Evolutionary conservation across 352 stramenopile species (phyloP), one percentile per base, ranked within the genome.

Genomic region (Globisporangium heterothallicum): DNA sequence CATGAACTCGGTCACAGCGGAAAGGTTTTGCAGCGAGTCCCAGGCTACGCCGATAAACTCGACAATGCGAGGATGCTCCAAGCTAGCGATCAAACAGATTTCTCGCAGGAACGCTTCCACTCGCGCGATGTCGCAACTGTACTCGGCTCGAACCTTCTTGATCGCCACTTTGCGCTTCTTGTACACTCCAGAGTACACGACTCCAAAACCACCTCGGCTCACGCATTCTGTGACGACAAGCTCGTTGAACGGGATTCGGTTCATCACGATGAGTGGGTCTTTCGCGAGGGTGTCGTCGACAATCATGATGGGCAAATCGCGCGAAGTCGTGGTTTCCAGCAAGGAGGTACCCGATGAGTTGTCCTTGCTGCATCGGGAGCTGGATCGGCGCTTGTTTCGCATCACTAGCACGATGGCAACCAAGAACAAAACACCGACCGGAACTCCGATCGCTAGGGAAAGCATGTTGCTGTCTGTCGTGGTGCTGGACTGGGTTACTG

Each of bases 31-130:
- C 24, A 59, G 26, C 14, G 52, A 40, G 16, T 47, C 45, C 52
- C 52, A 59, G 21, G 52, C 40, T 10, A 59, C 35, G 16, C 52
- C 52, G 5, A 59, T 42, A 59, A 59, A 53, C 7, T 0, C 9
- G 19, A 59, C 52, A 35, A 59, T 45, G 18, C 40, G 40, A 9
- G 26, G 40, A n/a, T 59, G 55, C 1, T 54, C 38, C 13, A 71
- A 38, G 9, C 49, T 62, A 21, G 63, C 55, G 21, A 71, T 58
- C 6, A 71, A 51, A 4, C 34, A 47, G 21, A 68, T 68, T 42
- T 71, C 63, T 5, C 57, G 38, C 18, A 71, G 42, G 24, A 71
- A 71, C 18, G 48, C 58, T 42, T 67, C 49, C n/a, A 71, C 49
- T 25, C 58, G 53, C 18, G 46, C 19, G 26, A 58, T 41, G 25